Evolutionary conservation across 768 basidiomycete species (phyloP).

Genomic region (Leccinum rimulosum): DNA sequence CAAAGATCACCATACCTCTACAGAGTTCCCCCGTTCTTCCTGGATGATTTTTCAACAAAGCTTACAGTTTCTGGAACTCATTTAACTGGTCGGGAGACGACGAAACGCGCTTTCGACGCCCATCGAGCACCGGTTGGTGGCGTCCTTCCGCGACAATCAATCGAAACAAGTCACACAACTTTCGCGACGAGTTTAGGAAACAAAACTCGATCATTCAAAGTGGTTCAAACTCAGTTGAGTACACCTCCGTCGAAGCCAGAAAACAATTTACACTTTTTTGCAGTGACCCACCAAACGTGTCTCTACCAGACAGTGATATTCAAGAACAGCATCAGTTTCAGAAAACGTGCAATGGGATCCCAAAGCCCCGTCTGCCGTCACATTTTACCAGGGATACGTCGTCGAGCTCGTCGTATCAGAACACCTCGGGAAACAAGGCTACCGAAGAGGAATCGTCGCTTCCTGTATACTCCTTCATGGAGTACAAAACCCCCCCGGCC

Average conservation of each 20-base stretch:
- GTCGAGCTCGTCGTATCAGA: conserved; percentile 6
- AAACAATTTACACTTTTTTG: neutral
- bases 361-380: neutral
- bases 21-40: conserved; percentile 23
- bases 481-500: conserved; percentile 28
- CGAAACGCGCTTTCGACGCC: neutral
- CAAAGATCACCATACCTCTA: neutral
- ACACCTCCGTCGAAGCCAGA: neutral
- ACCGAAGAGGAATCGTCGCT: conserved; percentile 12
- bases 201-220: neutral
- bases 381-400: conserved; percentile 1
- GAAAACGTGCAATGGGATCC: neutral
- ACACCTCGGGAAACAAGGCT: neutral
- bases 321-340: neutral
- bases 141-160: neutral
- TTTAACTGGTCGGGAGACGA: neutral
- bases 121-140: neutral
- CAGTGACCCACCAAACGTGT: conserved; percentile 1
- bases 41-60: conserved; percentile 15
- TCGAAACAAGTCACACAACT: neutral
- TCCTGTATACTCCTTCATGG: conserved; percentile 39
- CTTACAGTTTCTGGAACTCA: neutral
- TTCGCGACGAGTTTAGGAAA: neutral
- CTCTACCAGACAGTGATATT: neutral
- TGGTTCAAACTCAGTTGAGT: conserved; percentile 14